Percentiles rank a stretch among this genome's conserved stretches.
phyloP scores from a whole-genome alignment of 352 stramenopile genomes.

The Phytophthora lateralis region DNA sequence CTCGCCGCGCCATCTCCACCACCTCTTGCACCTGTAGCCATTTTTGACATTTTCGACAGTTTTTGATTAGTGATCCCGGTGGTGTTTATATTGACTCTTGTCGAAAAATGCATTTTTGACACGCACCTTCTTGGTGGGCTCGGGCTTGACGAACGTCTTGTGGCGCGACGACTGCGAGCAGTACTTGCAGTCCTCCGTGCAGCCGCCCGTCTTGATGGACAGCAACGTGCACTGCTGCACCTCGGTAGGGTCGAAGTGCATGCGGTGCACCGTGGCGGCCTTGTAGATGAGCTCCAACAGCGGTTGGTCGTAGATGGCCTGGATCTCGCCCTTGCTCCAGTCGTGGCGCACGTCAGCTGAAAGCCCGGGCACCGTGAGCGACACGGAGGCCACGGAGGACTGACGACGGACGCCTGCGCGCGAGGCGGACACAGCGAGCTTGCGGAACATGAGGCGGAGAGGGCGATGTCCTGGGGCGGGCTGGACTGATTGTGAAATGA shows the following conservation, averaged over 20 bases:
- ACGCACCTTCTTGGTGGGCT: conserved; percentile 92
- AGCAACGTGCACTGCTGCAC: conserved; percentile 98
- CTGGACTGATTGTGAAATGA: conserved; percentile 31
- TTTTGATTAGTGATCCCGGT: too few species aligned
- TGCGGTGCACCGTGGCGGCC: conserved; percentile 95
- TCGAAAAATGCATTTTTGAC: background rate
- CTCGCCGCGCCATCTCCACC: conserved; percentile 92
- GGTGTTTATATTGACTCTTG: background rate
- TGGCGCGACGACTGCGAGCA: conserved; percentile 96
- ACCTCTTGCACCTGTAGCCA: conserved; percentile 90
- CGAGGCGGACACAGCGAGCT: conserved; percentile 35
- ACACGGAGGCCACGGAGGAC: conserved; percentile 39
- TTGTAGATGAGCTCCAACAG: conserved; percentile 98
- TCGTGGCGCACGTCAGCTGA: conserved; percentile 78
- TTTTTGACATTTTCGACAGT: background rate
- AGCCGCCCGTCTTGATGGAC: conserved; percentile 97
- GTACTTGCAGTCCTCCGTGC: conserved; percentile 95
- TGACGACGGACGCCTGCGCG: conserved; percentile 30
- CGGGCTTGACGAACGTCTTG: conserved; percentile 99
- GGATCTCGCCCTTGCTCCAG: conserved; percentile 96
- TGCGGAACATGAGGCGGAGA: conserved; percentile 47
- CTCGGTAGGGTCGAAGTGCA: conserved; percentile 97
- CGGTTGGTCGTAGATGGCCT: conserved; percentile 93
- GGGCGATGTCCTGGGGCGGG: conserved; percentile 11
- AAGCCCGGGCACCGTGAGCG: conserved; percentile 70